These are phyloP conservation scores for Podaxis sp. DNA, from an alignment of 768 basidiomycete genomes.

Conservation along the genomic window DNA sequence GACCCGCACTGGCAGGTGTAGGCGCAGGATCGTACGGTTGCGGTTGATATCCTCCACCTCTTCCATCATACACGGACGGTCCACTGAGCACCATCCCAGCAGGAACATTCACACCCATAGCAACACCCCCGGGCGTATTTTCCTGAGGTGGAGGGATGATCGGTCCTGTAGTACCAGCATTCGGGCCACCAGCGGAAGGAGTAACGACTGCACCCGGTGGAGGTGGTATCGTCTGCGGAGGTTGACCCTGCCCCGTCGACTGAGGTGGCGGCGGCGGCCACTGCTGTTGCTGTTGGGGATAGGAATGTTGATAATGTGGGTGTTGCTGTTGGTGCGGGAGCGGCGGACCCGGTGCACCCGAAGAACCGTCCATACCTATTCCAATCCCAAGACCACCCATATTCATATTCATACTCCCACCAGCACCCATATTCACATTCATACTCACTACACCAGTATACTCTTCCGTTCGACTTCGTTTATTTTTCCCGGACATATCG, in stretches of 20 bases:
- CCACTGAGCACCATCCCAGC: conserved; percentile 20
- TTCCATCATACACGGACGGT: conserved; percentile 28
- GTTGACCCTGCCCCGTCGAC: background rate
- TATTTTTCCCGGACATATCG: conserved; percentile 25
- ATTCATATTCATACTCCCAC: background rate
- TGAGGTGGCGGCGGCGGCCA: conserved; percentile 29
- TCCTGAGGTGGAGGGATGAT: conserved; percentile 9
- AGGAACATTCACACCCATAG: conserved; percentile 16
- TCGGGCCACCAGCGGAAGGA: conserved; percentile 12
- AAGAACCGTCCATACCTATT: conserved; percentile 17
- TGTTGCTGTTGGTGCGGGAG: conserved; percentile 21
- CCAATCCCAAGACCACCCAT: conserved; percentile 9
- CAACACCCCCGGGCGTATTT: conserved; percentile 10
- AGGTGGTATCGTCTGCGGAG: conserved; percentile 30
- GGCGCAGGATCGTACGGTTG: conserved; percentile 16
- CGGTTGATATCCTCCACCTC: conserved; percentile 24
- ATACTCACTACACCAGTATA: conserved; percentile 7
- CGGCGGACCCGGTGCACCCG: conserved; percentile 13
- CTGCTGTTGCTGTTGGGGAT: conserved; percentile 7
- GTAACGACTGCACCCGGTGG: conserved; percentile 24
- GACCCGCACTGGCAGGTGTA: conserved; percentile 15
- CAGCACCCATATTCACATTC: conserved; percentile 17
- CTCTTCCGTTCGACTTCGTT: conserved; percentile 34
- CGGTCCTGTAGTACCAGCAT: background rate
- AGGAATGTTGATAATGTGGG: conserved; percentile 7